These are phyloP conservation scores for Pseudophaeomoniella oleicola DNA, from an alignment of 2,329 filamentous ascomycete species.

Conservation along the genomic window DNA sequence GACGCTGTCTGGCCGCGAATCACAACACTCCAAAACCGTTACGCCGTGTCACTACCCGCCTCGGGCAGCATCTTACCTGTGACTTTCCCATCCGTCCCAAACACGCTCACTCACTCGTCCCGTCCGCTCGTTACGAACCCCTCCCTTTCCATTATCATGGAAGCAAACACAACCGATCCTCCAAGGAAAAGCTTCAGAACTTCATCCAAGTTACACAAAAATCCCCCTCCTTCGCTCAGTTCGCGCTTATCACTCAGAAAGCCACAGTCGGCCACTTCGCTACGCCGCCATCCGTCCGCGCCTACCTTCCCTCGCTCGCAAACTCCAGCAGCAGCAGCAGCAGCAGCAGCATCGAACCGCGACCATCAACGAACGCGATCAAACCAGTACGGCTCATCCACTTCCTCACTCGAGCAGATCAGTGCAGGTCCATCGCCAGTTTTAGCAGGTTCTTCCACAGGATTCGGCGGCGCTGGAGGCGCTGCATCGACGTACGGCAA, in stretches of 20 bases:
- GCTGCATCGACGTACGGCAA: conserved; percentile 14
- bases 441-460: conserved; percentile 16
- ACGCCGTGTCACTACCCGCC: no score
- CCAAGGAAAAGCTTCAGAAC: conserved; percentile 4
- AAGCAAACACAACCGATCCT: not conserved
- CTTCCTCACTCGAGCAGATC: conserved; percentile 30
- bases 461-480: conserved; percentile 15
- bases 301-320: conserved; percentile 29
- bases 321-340: conserved; percentile 17
- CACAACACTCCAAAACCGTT: no score
- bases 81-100: no score
- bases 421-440: conserved; percentile 25
- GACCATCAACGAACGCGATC: conserved; percentile 27
- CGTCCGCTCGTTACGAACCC: no score
- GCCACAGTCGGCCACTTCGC: conserved; percentile 26
- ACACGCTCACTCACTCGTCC: not conserved
- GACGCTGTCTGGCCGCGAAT: no score
- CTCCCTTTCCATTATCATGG: not conserved
- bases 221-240: conserved; percentile 23
- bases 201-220: conserved; percentile 29
- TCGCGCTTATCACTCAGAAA: conserved; percentile 24
- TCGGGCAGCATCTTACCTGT: no score
- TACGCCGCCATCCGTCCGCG: conserved; percentile 32
- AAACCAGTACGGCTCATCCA: conserved; percentile 30
- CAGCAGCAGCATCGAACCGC: no score